Percentiles rank a stretch among this genome's conserved stretches.
Conservation (phyloP, 441 rosid species). For the Gossypium gossypioides region DNA sequence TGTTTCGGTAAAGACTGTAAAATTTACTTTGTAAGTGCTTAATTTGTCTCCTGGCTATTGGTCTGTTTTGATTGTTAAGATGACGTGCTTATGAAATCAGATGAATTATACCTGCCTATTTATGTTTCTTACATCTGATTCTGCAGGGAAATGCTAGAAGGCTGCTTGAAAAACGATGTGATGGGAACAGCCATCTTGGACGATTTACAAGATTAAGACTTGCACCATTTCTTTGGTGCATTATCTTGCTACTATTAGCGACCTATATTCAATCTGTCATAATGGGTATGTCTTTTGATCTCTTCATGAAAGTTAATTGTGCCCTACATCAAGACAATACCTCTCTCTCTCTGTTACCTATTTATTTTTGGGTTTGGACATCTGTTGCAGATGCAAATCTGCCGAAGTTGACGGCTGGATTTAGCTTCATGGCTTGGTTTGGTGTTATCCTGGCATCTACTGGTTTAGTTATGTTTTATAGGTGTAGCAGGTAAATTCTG, state of each 20-base stretch:
- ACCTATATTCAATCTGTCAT: constrained; percentile 63
- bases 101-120: not conserved
- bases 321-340: not conserved
- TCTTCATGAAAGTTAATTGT: constrained; percentile 12
- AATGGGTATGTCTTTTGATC: constrained; percentile 38
- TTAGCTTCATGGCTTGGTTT: constrained; percentile 80
- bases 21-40: constrained; percentile 3
- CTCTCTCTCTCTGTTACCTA: not conserved
- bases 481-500: constrained; percentile 78
- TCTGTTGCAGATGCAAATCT: constrained; percentile 59
- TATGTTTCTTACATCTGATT: constrained; percentile 10
- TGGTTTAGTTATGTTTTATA: constrained; percentile 71
- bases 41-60: not conserved
- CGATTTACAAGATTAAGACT: constrained; percentile 72
- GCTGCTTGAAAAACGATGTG: constrained; percentile 70
- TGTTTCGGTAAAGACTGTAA: not conserved
- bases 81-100: not conserved
- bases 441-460: constrained; percentile 66
- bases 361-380: not conserved
- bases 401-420: constrained; percentile 66
- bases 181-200: constrained; percentile 61
- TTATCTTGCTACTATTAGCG: constrained; percentile 53
- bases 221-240: constrained; percentile 72
- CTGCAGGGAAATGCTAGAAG: constrained; percentile 85
- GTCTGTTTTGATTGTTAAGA: not conserved